phyloP scores from a whole-genome alignment of 106 monocot genomes.

The Hemerocallis citrina region DNA sequence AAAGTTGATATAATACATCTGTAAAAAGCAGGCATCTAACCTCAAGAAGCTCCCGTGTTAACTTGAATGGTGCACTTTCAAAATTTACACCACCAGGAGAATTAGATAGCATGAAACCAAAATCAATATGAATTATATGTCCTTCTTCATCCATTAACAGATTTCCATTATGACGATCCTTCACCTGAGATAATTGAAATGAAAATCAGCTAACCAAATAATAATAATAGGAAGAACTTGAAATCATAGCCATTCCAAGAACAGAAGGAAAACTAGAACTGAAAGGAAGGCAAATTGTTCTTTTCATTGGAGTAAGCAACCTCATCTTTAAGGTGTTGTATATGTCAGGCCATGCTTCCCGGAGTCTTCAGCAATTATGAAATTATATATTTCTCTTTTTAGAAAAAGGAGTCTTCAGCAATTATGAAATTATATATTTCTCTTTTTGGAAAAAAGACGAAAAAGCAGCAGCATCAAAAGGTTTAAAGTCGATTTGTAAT shows the following conservation, averaged over 20 bases:
- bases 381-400: background rate
- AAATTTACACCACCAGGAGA: slow-evolving; percentile 99
- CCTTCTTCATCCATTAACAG: slow-evolving; percentile 94
- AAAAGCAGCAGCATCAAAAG: no score
- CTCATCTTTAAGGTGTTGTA: background rate
- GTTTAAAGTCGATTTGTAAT: no score
- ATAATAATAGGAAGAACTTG: background rate
- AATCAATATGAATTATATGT: slow-evolving; percentile 98
- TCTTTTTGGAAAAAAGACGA: background rate
- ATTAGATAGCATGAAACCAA: slow-evolving; percentile 99
- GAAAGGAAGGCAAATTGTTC: background rate
- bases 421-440: background rate
- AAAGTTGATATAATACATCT: background rate
- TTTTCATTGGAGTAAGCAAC: background rate
- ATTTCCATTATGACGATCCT: slow-evolving; percentile 99
- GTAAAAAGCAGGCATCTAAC: slow-evolving; percentile 21
- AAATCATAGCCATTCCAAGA: background rate
- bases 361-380: background rate
- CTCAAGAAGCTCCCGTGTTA: slow-evolving; percentile 96
- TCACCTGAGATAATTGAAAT: slow-evolving; percentile 43
- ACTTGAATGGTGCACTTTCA: slow-evolving; percentile 97
- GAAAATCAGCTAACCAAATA: background rate
- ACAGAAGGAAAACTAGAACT: background rate
- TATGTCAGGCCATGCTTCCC: background rate
- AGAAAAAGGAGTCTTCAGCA: background rate